These are phyloP conservation scores for Pneumocystis jirovecii DNA, from an alignment of 1,139 yeast genomes.

Conservation along the genomic window DNA sequence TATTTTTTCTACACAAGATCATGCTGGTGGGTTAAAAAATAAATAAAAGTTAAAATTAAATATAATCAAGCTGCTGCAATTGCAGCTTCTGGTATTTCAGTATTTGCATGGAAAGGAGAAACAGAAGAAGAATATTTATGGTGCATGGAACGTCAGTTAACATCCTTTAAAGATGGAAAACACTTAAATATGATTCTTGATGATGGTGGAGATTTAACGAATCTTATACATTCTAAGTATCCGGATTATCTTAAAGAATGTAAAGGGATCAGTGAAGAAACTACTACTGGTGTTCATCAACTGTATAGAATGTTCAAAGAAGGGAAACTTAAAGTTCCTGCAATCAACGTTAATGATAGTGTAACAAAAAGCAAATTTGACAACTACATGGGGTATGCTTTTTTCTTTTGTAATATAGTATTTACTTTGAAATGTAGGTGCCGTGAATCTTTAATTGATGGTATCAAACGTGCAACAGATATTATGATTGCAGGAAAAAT, in stretches of 20 bases:
- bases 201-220: conserved; percentile 98
- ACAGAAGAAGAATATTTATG: conserved; percentile 98
- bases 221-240: conserved; percentile 93
- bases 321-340: conserved; percentile 88
- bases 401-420: conserved; percentile 91
- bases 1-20: conserved; percentile 97
- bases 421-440: conserved; percentile 31
- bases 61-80: conserved; percentile 71
- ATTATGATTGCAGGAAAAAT: conserved; percentile 99
- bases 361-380: conserved; percentile 99
- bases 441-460: not conserved
- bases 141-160: conserved; percentile 99
- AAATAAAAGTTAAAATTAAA: not conserved
- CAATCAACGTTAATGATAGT: conserved; percentile 97
- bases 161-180: conserved; percentile 92
- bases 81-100: conserved; percentile 99
- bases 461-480: conserved; percentile 77
- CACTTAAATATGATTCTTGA: conserved; percentile 95
- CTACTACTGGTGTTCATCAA: conserved; percentile 99
- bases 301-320: conserved; percentile 93
- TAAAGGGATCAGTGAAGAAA: conserved; percentile 96
- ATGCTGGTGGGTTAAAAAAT: conserved; percentile 27
- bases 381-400: conserved; percentile 99
- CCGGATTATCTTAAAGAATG: conserved; percentile 95
- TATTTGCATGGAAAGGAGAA: conserved; percentile 99